phyloP scores from a whole-genome alignment of 75 land plant species.

The Adiantum capillusveneris region DNA sequence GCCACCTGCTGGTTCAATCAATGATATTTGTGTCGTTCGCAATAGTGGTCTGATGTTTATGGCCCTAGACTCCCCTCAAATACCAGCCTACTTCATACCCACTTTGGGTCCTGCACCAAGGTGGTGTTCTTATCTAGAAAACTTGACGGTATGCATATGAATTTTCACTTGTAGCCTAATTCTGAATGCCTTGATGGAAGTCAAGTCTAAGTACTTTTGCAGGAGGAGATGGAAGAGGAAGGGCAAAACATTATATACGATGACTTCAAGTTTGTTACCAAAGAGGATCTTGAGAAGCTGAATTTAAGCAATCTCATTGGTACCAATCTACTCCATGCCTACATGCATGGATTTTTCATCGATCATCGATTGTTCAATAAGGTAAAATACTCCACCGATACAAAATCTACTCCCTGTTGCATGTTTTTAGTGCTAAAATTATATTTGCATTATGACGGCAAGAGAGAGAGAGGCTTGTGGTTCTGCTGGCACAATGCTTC shows the following conservation, averaged over 20 bases:
- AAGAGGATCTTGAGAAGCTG: slow-evolving; percentile 77
- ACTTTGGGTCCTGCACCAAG: slow-evolving; percentile 92
- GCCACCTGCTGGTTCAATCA: slow-evolving; percentile 64
- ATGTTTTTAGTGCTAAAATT: too few species aligned
- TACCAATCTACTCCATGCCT: slow-evolving; percentile 76
- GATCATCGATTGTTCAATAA: slow-evolving; percentile 83
- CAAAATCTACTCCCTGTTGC: too few species aligned
- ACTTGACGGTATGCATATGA: slow-evolving; percentile 49
- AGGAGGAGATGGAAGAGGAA: slow-evolving; percentile 94
- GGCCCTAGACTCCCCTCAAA: slow-evolving; percentile 78
- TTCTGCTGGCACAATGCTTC: too few species aligned
- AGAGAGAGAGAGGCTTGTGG: too few species aligned
- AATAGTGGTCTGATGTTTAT: slow-evolving; percentile 86
- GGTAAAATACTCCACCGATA: slow-evolving; percentile 33
- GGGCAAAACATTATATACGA: slow-evolving; percentile 78
- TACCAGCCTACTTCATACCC: slow-evolving; percentile 89
- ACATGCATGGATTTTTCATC: slow-evolving; percentile 96
- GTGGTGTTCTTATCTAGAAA: slow-evolving; percentile 87
- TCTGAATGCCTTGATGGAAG: background rate
- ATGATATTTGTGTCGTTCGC: slow-evolving; percentile 76
- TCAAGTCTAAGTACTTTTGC: slow-evolving; percentile 2
- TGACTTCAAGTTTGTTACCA: slow-evolving; percentile 85
- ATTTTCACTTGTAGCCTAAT: background rate
- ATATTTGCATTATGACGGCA: too few species aligned
- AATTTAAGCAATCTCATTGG: slow-evolving; percentile 83